Evolutionary conservation across 116 monocot species (phyloP).

Genomic region (Cymodocea nodosa): DNA sequence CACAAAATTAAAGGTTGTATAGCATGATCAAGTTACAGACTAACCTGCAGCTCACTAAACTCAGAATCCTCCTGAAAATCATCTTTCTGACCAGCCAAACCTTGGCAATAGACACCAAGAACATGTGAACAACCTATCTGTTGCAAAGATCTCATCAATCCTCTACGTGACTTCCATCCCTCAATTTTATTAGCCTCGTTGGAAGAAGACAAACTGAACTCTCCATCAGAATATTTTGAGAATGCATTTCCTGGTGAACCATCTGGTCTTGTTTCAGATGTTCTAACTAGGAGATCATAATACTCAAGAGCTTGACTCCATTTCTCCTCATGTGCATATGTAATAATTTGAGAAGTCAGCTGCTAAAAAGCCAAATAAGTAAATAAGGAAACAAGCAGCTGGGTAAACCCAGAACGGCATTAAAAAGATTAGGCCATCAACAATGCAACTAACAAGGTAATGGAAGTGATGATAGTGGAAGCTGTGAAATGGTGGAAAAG

Average conservation of each 20-base stretch:
- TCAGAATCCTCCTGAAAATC: constrained; percentile 56
- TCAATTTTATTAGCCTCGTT: constrained; percentile 12
- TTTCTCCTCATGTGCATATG: constrained; percentile 86
- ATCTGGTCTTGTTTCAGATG: constrained; percentile 15
- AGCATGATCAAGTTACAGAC: background rate
- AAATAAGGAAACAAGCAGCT: background rate
- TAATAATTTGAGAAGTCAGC: constrained; percentile 79
- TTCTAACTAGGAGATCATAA: constrained; percentile 78
- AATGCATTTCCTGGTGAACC: constrained; percentile 13
- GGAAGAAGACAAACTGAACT: background rate
- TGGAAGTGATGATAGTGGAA: no score
- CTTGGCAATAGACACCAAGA: constrained; percentile 68
- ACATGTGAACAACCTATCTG: constrained; percentile 88
- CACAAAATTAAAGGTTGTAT: no score
- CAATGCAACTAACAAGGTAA: no score
- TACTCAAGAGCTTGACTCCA: constrained; percentile 89
- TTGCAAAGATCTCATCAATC: constrained; percentile 83
- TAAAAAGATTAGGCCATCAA: no score
- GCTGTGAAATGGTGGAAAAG: no score
- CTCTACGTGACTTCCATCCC: constrained; percentile 63
- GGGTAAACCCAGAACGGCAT: no score
- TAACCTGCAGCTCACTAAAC: constrained; percentile 80
- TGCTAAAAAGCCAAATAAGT: constrained; percentile 18
- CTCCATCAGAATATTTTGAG: background rate
- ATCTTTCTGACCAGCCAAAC: constrained; percentile 43